A percentile compares a stretch with the other conserved stretches of the same genome.
Evolutionary conservation across 2,329 filamentous ascomycete genomes (phyloP).

Genomic region (Fusarium pseudonygamai): DNA sequence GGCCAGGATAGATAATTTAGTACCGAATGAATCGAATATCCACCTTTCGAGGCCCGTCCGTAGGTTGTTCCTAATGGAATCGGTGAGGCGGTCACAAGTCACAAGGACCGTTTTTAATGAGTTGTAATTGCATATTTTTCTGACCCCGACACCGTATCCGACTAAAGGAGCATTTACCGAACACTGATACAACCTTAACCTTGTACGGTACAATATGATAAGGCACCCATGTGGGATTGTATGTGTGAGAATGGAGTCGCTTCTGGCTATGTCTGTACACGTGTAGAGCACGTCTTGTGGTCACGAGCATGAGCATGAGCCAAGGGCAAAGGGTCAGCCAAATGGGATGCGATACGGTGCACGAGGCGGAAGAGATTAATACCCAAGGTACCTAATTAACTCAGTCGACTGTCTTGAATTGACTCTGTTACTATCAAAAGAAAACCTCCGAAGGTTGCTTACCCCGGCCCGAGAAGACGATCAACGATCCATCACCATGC

Average conservation of each 20-base stretch:
- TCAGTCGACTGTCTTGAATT: not conserved
- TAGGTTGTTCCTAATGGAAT: not conserved
- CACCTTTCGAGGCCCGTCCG: constrained; percentile 17
- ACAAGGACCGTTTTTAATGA: constrained; percentile 17
- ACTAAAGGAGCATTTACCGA: not conserved
- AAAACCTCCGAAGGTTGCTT: constrained; percentile 35
- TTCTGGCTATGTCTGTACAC: constrained; percentile 12
- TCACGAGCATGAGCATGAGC: not conserved
- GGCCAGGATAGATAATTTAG: constrained; percentile 7
- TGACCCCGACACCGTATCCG: constrained; percentile 2
- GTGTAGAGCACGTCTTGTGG: constrained; percentile 19
- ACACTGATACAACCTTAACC: constrained; percentile 5
- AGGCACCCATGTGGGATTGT: constrained; percentile 15
- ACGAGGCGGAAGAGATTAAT: constrained; percentile 14
- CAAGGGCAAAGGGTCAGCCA: not conserved
- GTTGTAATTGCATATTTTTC: constrained; percentile 28
- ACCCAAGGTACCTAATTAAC: not conserved
- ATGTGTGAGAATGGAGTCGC: constrained; percentile 13
- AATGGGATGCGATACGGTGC: too few relatives aligned
- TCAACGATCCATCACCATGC: constrained; percentile 26
- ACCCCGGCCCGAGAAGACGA: constrained; percentile 18
- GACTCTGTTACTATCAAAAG: not conserved
- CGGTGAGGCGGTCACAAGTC: constrained; percentile 34
- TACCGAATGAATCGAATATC: constrained; percentile 6
- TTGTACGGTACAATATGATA: not conserved